Conservation (phyloP, 352 stramenopile species). For the Pythium oligandrum region DNA sequence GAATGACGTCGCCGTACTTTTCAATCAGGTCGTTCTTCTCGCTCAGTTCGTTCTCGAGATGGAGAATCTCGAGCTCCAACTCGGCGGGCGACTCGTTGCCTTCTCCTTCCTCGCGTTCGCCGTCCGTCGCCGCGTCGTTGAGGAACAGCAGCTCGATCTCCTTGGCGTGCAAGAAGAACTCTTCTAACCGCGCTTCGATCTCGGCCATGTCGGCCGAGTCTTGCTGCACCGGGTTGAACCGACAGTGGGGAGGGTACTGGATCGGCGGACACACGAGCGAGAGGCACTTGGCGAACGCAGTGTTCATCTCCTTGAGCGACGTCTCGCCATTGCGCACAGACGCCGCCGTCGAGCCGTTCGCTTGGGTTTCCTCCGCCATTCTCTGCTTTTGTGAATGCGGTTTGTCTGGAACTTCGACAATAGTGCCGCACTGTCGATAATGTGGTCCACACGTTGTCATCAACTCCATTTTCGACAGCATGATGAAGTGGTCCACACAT, state of each 20-base stretch:
- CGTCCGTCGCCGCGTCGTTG: conserved; percentile 20
- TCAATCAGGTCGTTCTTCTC: conserved; percentile 86
- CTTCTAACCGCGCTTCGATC: conserved; percentile 60
- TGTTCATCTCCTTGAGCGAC: conserved; percentile 68
- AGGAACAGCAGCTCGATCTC: conserved; percentile 76
- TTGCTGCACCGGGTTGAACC: conserved; percentile 78
- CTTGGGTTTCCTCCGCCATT: background rate
- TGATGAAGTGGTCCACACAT: background rate
- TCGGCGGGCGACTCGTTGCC: conserved; percentile 30
- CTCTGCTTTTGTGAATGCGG: background rate
- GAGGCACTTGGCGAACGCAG: conserved; percentile 65
- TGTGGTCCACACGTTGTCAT: background rate
- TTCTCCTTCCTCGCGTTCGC: background rate
- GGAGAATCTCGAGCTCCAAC: conserved; percentile 69
- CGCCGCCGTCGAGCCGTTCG: background rate
- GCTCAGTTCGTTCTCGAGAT: conserved; percentile 64
- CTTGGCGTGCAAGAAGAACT: conserved; percentile 82
- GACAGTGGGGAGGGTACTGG: conserved; percentile 78
- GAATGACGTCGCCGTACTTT: conserved; percentile 80
- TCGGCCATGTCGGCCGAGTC: conserved; percentile 73
- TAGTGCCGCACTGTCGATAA: background rate
- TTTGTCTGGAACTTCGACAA: background rate
- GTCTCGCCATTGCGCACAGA: conserved; percentile 20
- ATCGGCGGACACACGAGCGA: conserved; percentile 73
- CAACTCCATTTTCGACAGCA: background rate